A percentile compares a stretch with the other conserved stretches of the same genome.
Conservation (phyloP, 768 basidiomycete genomes). For the Mycena venus region DNA sequence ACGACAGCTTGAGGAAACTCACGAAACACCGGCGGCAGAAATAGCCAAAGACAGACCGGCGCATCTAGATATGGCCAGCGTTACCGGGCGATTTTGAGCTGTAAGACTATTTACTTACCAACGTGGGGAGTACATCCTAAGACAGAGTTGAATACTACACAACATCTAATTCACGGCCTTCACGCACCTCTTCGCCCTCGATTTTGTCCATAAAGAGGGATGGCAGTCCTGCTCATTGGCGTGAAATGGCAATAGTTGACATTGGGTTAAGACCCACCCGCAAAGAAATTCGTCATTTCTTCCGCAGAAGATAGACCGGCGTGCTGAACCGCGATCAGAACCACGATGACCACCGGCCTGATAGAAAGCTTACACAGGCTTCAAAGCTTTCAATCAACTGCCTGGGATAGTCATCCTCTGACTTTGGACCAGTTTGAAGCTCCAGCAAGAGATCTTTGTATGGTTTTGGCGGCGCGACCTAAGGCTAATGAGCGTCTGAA, state of each 20-base stretch:
- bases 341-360: background rate
- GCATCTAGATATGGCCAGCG: constrained; percentile 56
- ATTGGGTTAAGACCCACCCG: constrained; percentile 47
- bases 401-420: constrained; percentile 55
- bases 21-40: constrained; percentile 85
- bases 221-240: constrained; percentile 58
- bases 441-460: constrained; percentile 62
- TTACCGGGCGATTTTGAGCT: background rate
- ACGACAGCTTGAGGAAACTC: constrained; percentile 83
- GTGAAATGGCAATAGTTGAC: background rate
- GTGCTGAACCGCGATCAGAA: constrained; percentile 50
- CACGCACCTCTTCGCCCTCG: constrained; percentile 63
- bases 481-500: constrained; percentile 9
- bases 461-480: constrained; percentile 77
- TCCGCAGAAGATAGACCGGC: constrained; percentile 66
- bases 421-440: constrained; percentile 60
- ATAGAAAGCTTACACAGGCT: constrained; percentile 45
- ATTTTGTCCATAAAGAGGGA: constrained; percentile 71
- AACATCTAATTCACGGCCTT: constrained; percentile 12
- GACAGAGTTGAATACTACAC: background rate
- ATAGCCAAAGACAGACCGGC: constrained; percentile 85
- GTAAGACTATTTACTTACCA: constrained; percentile 39
- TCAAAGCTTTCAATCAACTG: constrained; percentile 62
- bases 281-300: constrained; percentile 75
- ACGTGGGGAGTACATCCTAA: constrained; percentile 46